Conservation (phyloP, 441 rosid genomes). For the Dalechampia spathulata region DNA sequence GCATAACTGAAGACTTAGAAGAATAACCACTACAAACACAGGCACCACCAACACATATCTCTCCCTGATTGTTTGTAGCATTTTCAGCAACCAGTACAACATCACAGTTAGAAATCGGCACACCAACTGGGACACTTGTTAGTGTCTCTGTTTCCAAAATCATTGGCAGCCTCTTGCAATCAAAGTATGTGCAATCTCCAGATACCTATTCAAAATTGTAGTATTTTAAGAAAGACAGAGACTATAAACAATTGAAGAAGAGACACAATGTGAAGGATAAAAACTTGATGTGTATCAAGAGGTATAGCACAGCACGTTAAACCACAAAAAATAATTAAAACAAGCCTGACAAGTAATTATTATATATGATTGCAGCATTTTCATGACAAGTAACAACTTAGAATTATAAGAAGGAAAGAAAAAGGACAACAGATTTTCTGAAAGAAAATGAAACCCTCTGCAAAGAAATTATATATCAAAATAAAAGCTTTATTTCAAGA, state of each 20-base stretch:
- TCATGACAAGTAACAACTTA: too few relatives aligned
- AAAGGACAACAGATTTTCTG: too few relatives aligned
- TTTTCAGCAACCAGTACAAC: conserved; percentile 47
- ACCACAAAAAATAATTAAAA: neutral
- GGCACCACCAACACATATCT: conserved; percentile 66
- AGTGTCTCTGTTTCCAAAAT: conserved; percentile 52
- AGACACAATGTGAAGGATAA: neutral
- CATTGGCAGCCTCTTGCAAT: conserved; percentile 65
- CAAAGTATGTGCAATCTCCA: conserved; percentile 90
- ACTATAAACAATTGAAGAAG: neutral
- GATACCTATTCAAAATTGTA: conserved; percentile 50
- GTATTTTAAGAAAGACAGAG: conserved; percentile 8
- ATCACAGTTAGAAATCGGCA: conserved; percentile 69
- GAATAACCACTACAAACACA: conserved; percentile 62
- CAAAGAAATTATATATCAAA: neutral
- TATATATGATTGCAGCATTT: neutral
- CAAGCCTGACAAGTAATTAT: neutral
- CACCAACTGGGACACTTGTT: conserved; percentile 84
- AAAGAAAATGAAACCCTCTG: neutral
- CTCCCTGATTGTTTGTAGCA: conserved; percentile 47
- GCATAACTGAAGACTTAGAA: conserved; percentile 24
- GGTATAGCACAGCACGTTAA: neutral
- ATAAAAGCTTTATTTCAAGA: neutral
- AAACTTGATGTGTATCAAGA: neutral
- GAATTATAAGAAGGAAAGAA: too few relatives aligned